phyloP scores from a whole-genome alignment of 257 asterid species.

The Nicotiana obtusifolia region DNA sequence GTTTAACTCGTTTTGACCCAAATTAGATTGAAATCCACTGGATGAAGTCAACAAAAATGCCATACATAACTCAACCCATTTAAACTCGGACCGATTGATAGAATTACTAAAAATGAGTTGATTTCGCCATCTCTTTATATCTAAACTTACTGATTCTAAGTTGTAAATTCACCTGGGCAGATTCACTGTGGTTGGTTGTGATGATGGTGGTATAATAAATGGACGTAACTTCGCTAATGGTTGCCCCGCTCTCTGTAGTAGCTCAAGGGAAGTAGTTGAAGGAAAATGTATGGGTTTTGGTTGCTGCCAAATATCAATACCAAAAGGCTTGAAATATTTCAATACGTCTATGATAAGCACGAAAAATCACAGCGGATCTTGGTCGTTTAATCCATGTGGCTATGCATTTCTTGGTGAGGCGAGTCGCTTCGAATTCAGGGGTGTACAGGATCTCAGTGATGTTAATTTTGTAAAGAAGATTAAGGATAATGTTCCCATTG shows the following conservation, averaged over 20 bases:
- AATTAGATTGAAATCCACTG: background rate
- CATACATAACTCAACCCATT: background rate
- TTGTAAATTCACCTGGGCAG: constrained; percentile 25
- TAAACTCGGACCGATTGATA: background rate
- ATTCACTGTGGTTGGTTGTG: constrained; percentile 46
- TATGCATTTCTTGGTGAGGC: constrained; percentile 50
- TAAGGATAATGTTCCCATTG: constrained; percentile 29
- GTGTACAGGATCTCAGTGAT: constrained; percentile 24
- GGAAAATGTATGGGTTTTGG: constrained; percentile 48
- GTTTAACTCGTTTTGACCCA: background rate
- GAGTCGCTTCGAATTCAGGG: constrained; percentile 23
- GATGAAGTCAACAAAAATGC: background rate
- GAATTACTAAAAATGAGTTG: background rate
- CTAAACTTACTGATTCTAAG: background rate
- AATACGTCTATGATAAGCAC: background rate
- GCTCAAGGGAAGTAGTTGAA: constrained; percentile 23
- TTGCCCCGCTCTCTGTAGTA: constrained; percentile 35
- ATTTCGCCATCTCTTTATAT: background rate
- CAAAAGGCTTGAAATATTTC: constrained; percentile 38
- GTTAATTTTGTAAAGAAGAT: constrained; percentile 23
- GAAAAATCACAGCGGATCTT: background rate
- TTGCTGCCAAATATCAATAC: constrained; percentile 48
- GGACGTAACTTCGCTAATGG: constrained; percentile 32
- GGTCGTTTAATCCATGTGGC: constrained; percentile 37
- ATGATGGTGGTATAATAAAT: constrained; percentile 23